Conservation (phyloP, 1,284 basidiomycete genomes). For the Cutaneotrichosporon cyanovorans region DNA sequence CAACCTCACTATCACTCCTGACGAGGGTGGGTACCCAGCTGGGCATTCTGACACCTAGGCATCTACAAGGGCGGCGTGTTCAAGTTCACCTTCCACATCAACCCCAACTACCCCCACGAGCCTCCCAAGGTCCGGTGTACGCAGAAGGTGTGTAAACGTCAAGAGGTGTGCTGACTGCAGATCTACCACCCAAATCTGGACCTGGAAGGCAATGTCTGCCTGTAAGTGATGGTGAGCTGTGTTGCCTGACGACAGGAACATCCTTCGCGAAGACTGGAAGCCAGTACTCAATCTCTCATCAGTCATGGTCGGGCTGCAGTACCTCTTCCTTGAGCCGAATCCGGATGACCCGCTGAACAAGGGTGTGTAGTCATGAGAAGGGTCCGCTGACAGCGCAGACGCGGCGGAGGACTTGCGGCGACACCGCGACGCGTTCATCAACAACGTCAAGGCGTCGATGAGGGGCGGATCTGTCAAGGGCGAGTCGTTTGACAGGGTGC, state of each 20-base stretch:
- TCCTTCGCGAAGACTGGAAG: constrained; percentile 99
- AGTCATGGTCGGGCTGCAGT: constrained; percentile 95
- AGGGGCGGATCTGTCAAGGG: constrained; percentile 67
- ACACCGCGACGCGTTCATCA: constrained; percentile 69
- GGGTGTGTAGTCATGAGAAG: constrained; percentile 53
- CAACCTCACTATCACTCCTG: constrained; percentile 85
- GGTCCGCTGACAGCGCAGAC: constrained; percentile 52
- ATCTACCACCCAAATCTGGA: constrained; percentile 99
- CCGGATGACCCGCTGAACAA: constrained; percentile 98
- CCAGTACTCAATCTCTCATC: constrained; percentile 91
- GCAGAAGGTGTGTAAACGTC: constrained; percentile 53
- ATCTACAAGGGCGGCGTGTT: constrained; percentile 97
- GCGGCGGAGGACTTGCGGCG: constrained; percentile 87
- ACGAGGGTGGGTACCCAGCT: constrained; percentile 66
- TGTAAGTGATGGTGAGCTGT: constrained; percentile 42
- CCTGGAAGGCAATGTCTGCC: constrained; percentile 89
- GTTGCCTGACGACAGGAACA: constrained; percentile 54
- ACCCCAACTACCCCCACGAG: constrained; percentile 97
- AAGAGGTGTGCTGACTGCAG: constrained; percentile 32
- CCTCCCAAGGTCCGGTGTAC: constrained; percentile 98
- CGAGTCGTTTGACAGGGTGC: constrained; percentile 67
- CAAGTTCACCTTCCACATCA: constrained; percentile 89
- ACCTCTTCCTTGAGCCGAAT: constrained; percentile 97
- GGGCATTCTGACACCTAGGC: constrained; percentile 53
- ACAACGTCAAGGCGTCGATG: constrained; percentile 79